Conservation (phyloP, 2,329 filamentous ascomycete species). For the Whalleya microplaca region DNA sequence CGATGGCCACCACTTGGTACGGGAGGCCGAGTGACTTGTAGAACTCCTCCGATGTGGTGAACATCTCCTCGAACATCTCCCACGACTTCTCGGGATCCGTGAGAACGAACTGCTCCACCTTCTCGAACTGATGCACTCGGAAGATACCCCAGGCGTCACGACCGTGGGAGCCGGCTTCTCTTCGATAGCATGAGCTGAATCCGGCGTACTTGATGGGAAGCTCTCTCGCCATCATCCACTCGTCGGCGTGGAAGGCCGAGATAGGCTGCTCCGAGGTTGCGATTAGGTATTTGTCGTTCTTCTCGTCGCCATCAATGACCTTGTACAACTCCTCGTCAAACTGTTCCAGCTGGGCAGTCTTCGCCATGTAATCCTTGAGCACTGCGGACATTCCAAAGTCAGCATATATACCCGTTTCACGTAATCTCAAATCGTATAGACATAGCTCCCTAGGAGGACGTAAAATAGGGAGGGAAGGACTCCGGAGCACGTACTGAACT, state of each 20-base stretch:
- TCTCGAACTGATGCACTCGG: slow-evolving; percentile 97
- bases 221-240: slow-evolving; percentile 85
- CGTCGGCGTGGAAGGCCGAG: slow-evolving; percentile 87
- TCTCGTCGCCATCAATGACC: slow-evolving; percentile 83
- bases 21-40: slow-evolving; percentile 88
- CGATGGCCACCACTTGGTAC: slow-evolving; percentile 90
- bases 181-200: slow-evolving; percentile 93
- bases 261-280: slow-evolving; percentile 95
- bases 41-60: slow-evolving; percentile 87
- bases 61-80: slow-evolving; percentile 94
- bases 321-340: slow-evolving; percentile 99
- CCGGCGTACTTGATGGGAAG: slow-evolving; percentile 92
- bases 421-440: neutral
- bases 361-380: slow-evolving; percentile 94
- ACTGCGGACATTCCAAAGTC: slow-evolving; percentile 40
- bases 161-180: slow-evolving; percentile 90
- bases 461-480: neutral
- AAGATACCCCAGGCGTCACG: slow-evolving; percentile 98
- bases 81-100: slow-evolving; percentile 89
- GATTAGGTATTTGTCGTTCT: slow-evolving; percentile 80
- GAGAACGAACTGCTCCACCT: slow-evolving; percentile 60
- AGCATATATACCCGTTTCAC: neutral
- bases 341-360: slow-evolving; percentile 94
- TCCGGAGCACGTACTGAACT: slow-evolving; percentile 61
- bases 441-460: neutral